Evolutionary conservation across 75 land plant genomes (phyloP).

Genomic region (Larix kaempferi): DNA sequence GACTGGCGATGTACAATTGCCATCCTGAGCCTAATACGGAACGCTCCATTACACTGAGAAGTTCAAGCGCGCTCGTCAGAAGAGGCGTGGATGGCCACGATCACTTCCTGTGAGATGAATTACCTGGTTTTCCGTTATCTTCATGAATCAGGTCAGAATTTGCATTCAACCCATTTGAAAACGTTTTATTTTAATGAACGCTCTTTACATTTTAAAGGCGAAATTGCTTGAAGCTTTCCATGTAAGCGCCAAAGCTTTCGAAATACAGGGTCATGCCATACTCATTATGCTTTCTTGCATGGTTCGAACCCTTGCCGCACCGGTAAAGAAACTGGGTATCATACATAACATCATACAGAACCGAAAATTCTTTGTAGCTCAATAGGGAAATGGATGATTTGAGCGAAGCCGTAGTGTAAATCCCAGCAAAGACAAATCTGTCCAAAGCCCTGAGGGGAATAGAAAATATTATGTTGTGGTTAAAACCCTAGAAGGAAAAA

Average conservation of each 20-base stretch:
- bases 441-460: neutral
- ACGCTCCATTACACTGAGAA: too few relatives aligned
- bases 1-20: too few relatives aligned
- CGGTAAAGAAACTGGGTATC: neutral
- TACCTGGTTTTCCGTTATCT: constrained; percentile 92
- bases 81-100: constrained; percentile 24
- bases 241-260: neutral
- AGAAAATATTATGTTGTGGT: neutral
- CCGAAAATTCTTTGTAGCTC: too few relatives aligned
- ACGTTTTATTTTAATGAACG: neutral
- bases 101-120: constrained; percentile 83
- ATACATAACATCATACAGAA: too few relatives aligned
- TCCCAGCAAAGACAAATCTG: neutral
- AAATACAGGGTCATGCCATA: neutral
- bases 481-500: neutral
- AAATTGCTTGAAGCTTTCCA: neutral
- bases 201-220: neutral
- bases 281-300: neutral
- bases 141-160: constrained; percentile 77
- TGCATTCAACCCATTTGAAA: too few relatives aligned
- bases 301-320: neutral
- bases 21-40: too few relatives aligned
- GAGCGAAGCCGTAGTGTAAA: neutral
- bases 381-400: neutral
- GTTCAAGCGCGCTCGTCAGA: too few relatives aligned